Evolutionary conservation across 805 yeast species (phyloP), one percentile per base, ranked within the genome.

Genomic region (Millerago galiae): DNA sequence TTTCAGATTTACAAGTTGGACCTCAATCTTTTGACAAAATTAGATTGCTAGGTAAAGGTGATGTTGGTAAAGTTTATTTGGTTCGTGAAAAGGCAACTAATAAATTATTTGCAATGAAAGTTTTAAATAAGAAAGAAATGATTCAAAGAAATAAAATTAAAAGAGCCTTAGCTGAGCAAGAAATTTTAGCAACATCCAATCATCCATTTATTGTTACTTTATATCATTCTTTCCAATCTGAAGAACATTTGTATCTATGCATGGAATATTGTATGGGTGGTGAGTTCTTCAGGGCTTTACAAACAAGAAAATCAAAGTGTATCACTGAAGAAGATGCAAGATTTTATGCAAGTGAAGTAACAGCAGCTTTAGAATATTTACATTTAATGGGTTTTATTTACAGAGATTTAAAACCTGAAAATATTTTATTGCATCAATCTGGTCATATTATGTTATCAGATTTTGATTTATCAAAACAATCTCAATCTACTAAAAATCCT

Each of bases 241-340:
- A 87, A 46, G 97, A 90, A 54, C 80, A 85, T 57, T 65, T 93
- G 10, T 93, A 89, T 54, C 74, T 93, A 33, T 93, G 99, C 64
- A 91, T 95, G 96, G 99, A 93, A 61, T 93, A 91, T 57, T 93
- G 99, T 59, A 88, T 93, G 89, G 99, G 99, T 26, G 99, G 99
- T 36, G 99, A 95, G 65, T 93, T 93, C 56, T 93, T 93, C 70
- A 70, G 98, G 46, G 99, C 98, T 0, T 66, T 93, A 41, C 99
- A 93, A 63, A 89, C 97, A 0, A 72, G 97, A 47, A 82, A 79
- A 47, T 78, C 88, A 42, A 87, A 89, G 59, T 85, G 95, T 51
- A 82, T 93, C 12, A 68, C 78, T 16, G 99, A 93, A 61, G 75
- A 70, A 25, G 98, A 90, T 60, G 98, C 99, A 3, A 72, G 79